A percentile compares a stretch with the other conserved stretches of the same genome.
These are phyloP conservation scores for Candida albicans DNA, from an alignment of 1,139 yeast species.

Conservation along the genomic window DNA sequence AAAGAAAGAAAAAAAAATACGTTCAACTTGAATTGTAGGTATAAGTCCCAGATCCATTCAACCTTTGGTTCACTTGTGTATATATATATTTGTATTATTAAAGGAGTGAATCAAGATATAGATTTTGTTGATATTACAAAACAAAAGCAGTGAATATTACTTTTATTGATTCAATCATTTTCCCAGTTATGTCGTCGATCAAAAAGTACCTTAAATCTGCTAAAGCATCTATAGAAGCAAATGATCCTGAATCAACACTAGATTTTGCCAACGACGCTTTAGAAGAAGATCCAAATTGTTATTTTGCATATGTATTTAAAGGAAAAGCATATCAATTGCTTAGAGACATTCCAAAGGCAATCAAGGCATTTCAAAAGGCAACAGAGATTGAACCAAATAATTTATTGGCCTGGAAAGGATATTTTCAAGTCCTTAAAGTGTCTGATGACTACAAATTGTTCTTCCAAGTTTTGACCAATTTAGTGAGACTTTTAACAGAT, in stretches of 20 bases:
- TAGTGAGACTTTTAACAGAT: conserved; percentile 24
- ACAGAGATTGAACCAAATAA: conserved; percentile 54
- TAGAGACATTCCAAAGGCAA: conserved; percentile 44
- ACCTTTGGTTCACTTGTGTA: too few relatives aligned
- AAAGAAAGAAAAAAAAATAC: too few relatives aligned
- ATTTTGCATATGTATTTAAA: conserved; percentile 62
- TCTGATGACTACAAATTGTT: conserved; percentile 43
- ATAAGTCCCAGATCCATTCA: too few relatives aligned
- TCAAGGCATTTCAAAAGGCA: conserved; percentile 55
- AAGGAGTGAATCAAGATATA: too few relatives aligned
- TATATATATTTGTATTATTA: too few relatives aligned
- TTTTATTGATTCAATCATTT: too few relatives aligned
- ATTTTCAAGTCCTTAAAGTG: conserved; percentile 43
- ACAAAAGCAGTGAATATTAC: too few relatives aligned
- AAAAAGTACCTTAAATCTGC: conserved; percentile 59
- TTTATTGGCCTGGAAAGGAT: conserved; percentile 80
- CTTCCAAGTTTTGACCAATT: conserved; percentile 42
- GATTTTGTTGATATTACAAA: too few relatives aligned
- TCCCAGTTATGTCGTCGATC: conserved; percentile 21
- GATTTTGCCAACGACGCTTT: conserved; percentile 53
- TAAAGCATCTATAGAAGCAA: conserved; percentile 53
- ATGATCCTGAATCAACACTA: conserved; percentile 60
- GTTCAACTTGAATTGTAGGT: too few relatives aligned
- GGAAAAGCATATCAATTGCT: conserved; percentile 59
- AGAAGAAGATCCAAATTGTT: conserved; percentile 54